Evolutionary conservation across 2,329 filamentous ascomycete genomes (phyloP).

Genomic region (Cladosporium sp.): DNA sequence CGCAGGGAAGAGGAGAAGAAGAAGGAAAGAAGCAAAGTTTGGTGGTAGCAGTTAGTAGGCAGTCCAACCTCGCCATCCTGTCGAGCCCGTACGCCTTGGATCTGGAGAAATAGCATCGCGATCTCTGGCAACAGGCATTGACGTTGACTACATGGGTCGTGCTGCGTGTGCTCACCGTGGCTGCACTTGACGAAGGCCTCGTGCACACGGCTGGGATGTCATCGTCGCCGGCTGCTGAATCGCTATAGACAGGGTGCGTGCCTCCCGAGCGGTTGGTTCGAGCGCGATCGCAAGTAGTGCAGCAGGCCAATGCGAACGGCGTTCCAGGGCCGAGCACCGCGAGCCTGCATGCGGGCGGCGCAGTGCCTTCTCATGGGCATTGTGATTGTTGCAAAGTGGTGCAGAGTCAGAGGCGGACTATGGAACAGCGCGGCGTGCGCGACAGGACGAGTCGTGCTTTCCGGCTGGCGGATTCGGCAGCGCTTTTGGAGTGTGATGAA

Average conservation of each 20-base stretch:
- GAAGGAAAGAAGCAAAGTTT: neutral
- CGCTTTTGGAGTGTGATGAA: too few species aligned
- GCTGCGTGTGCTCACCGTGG: neutral
- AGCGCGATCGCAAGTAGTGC: neutral
- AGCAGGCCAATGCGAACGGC: neutral
- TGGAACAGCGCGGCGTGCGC: too few species aligned
- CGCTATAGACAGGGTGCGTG: neutral
- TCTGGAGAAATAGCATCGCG: too few species aligned
- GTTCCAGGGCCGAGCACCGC: neutral
- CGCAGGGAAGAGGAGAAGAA: neutral
- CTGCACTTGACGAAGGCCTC: neutral
- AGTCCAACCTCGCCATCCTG: too few species aligned
- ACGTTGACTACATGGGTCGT: neutral
- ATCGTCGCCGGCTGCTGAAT: neutral
- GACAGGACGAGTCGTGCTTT: too few species aligned
- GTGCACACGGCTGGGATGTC: neutral
- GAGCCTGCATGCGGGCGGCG: too few species aligned
- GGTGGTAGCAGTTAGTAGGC: neutral
- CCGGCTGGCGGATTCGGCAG: too few species aligned
- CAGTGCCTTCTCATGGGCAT: too few species aligned
- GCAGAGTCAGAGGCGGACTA: too few species aligned
- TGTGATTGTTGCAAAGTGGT: too few species aligned
- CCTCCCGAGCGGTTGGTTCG: neutral
- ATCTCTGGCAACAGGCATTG: neutral
- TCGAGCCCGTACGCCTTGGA: too few species aligned